Base-by-base conservation (phyloP, 352 stramenopile genomes). In the Pythium plurisporium region DNA sequence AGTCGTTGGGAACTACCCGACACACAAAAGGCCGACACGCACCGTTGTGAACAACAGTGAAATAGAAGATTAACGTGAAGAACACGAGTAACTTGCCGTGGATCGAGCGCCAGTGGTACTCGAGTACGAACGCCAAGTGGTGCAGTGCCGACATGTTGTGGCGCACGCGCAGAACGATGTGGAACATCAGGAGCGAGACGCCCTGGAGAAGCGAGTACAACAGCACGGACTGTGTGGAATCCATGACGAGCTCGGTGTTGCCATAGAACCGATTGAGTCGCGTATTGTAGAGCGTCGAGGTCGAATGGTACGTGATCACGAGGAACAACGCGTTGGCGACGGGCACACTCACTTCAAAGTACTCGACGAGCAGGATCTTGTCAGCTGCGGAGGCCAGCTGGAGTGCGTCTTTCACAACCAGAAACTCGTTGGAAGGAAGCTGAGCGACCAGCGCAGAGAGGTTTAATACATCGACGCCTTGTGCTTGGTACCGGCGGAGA, bases 81-180 rank as follows among this genome's bases (percentile, higher is more conserved):
- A 58, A 67, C 1, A 29, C n/a, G 10, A 67, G 7, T 20, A 69
- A 11, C 19, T 62, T 64, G 44, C 62, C 62, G 11, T 65, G 62
- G 31, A 69, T 62, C 26, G 55, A 57, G 5, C 47, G 49, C 29
- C 25, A 17, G 47, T 69, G 56, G 44, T 49, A 57, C 46, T 69
- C 62, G 1, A 69, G 20, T 10, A 65, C 51, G 22, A 69, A 69
- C 20, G 62, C 48, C 34, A 69, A 49, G 27, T 62, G 62, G 23
- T 40, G n/a, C 3, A 65, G 20, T 23, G 55, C 55, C 23, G 48
- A 62, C 8, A 65, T 41, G 23, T 42, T 41, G 34, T 65, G 41
- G 25, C 62, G 62, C 22, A 30, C 19, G 4, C 43, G 55, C 31
- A 69, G 17, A 7, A 65, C 50, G 4, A 44, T 29, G 8, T 55